Evolutionary conservation across 352 stramenopile genomes (phyloP), one percentile per base, ranked within the genome.

Genomic region (Phytophthora foliorum): DNA sequence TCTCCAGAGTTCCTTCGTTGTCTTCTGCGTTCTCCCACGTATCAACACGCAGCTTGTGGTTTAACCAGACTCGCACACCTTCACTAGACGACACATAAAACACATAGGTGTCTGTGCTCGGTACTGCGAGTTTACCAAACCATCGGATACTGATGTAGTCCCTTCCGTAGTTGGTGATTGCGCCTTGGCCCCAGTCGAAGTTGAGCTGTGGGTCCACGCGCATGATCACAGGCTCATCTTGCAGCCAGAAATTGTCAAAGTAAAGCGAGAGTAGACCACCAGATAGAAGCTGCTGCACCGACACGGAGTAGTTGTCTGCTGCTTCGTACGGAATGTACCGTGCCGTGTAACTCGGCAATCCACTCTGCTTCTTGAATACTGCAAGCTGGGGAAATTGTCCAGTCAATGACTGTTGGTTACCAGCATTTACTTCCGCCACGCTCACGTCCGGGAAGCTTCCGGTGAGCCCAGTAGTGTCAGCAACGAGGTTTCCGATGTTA

Each of bases 161-260:
- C 21, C 93, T 80, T 6, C 93, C 94, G 62, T 97, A 99, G 27
- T 88, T 81, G 4, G 97, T 99, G 53, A 99, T 94, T 25, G 91
- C 61, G 17, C 83, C 81, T n/a, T 88, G 89, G 11, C 95, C 96
- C 90, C 91, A 98, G 69, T 97, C 77, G 57, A 98, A 98, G 16
- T 89, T 68, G 25, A 98, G 74, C 27, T 78, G 79, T 13, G 87
- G 50, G 60, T 99, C 97, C 3, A 98, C 78, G 41, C 90, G 74
- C 16, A 88, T 73, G 22, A 98, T 81, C n/a, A 92, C 89, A 9
- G 96, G 93, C 6, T 84, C 78, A 44, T 97, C 96, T 60, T 98
- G 84, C 16, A 99, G 74, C 96, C 96, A 99, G 68, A 94, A 97
- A 64, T 99, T 99, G 63, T 99, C 96, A 63, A 95, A 99, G 72